phyloP scores from a whole-genome alignment of 441 rosid genomes.

The Pelargonium myrrhifolium region DNA sequence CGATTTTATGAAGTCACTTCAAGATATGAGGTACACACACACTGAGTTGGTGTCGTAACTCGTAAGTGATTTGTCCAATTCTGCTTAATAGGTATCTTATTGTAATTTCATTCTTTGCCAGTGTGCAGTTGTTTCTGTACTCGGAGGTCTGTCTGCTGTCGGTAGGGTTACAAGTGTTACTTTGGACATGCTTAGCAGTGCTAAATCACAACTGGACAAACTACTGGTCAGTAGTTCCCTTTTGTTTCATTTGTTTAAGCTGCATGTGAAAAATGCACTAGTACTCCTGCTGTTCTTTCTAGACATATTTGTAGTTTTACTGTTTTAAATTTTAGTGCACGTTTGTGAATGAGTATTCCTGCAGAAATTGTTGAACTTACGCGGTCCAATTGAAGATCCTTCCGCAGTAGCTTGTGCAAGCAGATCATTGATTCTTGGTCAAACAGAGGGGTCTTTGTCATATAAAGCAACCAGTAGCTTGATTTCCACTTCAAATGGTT shows the following conservation, averaged over 20 bases:
- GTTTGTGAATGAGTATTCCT: slow-evolving; percentile 33
- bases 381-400: slow-evolving; percentile 85
- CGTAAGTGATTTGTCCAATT: slow-evolving; percentile 6
- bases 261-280: slow-evolving; percentile 9
- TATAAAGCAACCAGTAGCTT: slow-evolving; percentile 67
- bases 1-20: slow-evolving; percentile 85
- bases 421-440: slow-evolving; percentile 56
- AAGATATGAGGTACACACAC: slow-evolving; percentile 67
- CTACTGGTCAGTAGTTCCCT: slow-evolving; percentile 58
- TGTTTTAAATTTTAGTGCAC: slow-evolving; percentile 22
- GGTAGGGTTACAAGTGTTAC: slow-evolving; percentile 33
- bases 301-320: slow-evolving; percentile 4
- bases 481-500: slow-evolving; percentile 66
- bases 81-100: slow-evolving; percentile 10
- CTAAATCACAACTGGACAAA: slow-evolving; percentile 67
- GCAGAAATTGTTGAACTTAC: slow-evolving; percentile 73
- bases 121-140: slow-evolving; percentile 60
- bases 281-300: slow-evolving; percentile 14
- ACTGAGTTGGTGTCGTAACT: background rate
- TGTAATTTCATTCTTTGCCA: slow-evolving; percentile 36
- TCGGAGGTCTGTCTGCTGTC: slow-evolving; percentile 49
- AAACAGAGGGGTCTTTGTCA: slow-evolving; percentile 67
- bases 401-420: slow-evolving; percentile 68
- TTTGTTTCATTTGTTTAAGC: slow-evolving; percentile 15
- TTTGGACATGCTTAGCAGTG: slow-evolving; percentile 43